A percentile compares a stretch with the other conserved stretches of the same genome.
phyloP scores from a whole-genome alignment of 768 basidiomycete genomes.

The Tylopilus plumbeoviolaceoides region DNA sequence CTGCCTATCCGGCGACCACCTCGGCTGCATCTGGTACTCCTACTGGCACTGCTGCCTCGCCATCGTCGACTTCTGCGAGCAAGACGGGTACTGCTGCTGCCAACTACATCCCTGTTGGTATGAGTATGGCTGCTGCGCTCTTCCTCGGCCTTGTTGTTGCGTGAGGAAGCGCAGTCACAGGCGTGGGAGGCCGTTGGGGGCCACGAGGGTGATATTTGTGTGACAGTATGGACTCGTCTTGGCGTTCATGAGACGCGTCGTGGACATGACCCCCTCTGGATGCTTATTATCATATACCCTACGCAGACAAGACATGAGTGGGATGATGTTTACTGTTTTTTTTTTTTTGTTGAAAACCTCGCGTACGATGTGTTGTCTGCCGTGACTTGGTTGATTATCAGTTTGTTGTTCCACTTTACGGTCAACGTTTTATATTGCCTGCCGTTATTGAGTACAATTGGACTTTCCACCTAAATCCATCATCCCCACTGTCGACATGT shows the following conservation, averaged over 20 bases:
- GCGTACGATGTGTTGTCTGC: background rate
- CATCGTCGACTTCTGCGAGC: conserved; percentile 16
- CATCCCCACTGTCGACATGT: too few species aligned
- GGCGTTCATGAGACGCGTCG: background rate
- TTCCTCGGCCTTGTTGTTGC: conserved; percentile 26
- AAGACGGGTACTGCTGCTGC: conserved; percentile 10
- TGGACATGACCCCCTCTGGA: background rate
- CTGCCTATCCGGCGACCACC: conserved; percentile 46
- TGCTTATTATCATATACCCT: conserved; percentile 15
- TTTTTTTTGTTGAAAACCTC: background rate
- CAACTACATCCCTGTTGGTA: conserved; percentile 25
- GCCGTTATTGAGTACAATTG: too few species aligned
- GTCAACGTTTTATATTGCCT: too few species aligned
- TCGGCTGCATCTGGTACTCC: conserved; percentile 23
- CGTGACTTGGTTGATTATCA: background rate
- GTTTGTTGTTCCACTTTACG: background rate
- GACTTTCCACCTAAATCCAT: too few species aligned
- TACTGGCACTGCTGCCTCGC: conserved; percentile 14
- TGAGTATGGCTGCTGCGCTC: conserved; percentile 29
- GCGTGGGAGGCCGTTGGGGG: conserved; percentile 1
- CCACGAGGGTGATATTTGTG: background rate
- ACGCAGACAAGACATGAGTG: conserved; percentile 1
- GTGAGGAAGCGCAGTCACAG: conserved; percentile 7
- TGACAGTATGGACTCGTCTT: background rate
- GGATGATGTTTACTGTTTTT: too few species aligned